Conservation (phyloP, 345 rosid species). For the Hibiscus mutabilis region DNA sequence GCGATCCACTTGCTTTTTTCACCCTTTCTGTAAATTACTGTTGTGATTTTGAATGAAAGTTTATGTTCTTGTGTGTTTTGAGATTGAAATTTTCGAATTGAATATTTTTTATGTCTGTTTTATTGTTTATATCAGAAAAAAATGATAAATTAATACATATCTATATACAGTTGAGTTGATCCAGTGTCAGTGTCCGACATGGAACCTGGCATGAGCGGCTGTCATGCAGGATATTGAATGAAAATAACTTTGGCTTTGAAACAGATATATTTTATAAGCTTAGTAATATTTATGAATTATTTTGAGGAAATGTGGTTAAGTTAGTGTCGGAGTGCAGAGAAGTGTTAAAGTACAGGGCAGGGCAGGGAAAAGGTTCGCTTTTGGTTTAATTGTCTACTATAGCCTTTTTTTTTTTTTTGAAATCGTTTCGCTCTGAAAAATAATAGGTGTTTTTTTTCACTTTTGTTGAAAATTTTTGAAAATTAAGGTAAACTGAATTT, state of each 20-base stretch:
- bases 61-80: neutral
- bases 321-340: too few relatives aligned
- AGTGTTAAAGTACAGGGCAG: neutral
- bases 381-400: conserved; percentile 9
- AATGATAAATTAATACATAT: too few relatives aligned
- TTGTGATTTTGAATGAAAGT: neutral
- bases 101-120: neutral
- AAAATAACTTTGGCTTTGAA: neutral
- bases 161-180: too few relatives aligned
- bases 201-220: neutral
- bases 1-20: neutral
- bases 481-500: too few relatives aligned
- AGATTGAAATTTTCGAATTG: neutral
- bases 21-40: neutral
- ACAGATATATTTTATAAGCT: neutral
- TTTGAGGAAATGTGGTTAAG: too few relatives aligned
- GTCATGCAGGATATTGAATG: neutral
- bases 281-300: too few relatives aligned
- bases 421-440: too few relatives aligned
- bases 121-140: too few relatives aligned
- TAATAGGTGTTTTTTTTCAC: too few relatives aligned
- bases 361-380: neutral
- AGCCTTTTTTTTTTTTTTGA: too few relatives aligned
- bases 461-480: too few relatives aligned
- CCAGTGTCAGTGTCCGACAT: neutral